Evolutionary conservation across 306 rosid genomes (phyloP), one percentile per base, ranked within the genome.

Genomic region (Citrullus amarus): DNA sequence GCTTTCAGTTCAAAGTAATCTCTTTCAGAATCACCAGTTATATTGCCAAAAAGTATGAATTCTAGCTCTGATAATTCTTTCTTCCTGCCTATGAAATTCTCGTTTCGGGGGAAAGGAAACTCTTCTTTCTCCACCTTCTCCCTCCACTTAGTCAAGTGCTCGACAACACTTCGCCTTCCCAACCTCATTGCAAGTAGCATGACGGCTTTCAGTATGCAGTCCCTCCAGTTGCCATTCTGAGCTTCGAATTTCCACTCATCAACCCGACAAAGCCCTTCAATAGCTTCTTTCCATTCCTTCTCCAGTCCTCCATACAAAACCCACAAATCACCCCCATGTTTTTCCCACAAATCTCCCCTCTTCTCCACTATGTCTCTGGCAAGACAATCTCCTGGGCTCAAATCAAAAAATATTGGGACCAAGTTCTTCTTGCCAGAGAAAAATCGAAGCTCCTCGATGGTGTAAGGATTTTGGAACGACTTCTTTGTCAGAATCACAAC

Each of bases 181-280:
- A 89, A 82, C 82, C 87, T 89, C 86, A 72, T 82, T 53, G 96
- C 96, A 65, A 93, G 79, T 70, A 84, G 85, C 38, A 87, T 87
- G 68, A 91, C 90, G 53, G 88, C 88, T 79, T 85, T 86, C 80
- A 89, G 74, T 82, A 93, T 88, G 85, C 98, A 93, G 51, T 93
- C 93, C 85, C 98, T 87, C 98, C 95, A 93, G 80, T 87, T 93
- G 79, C 93, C 96, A 80, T 89, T 96, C 53, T 85, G 88, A 72
- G 95, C 98, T 85, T 91, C 98, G 66, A 93, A 83, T 82, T 93
- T 93, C 90, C 95, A 88, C 66, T 93, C 96, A n/a, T 93, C 95
- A 17, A 88, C 86, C 60, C 93, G 89, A 62, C 92, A 86, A 32
- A 93, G 91, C 60, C 92, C 89, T 75, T 87, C 86, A 66, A 93